Percentiles rank a stretch among this genome's conserved stretches.
phyloP scores from a whole-genome alignment of 2,329 filamentous ascomycete species.

The Pseudonectria foliicola region DNA sequence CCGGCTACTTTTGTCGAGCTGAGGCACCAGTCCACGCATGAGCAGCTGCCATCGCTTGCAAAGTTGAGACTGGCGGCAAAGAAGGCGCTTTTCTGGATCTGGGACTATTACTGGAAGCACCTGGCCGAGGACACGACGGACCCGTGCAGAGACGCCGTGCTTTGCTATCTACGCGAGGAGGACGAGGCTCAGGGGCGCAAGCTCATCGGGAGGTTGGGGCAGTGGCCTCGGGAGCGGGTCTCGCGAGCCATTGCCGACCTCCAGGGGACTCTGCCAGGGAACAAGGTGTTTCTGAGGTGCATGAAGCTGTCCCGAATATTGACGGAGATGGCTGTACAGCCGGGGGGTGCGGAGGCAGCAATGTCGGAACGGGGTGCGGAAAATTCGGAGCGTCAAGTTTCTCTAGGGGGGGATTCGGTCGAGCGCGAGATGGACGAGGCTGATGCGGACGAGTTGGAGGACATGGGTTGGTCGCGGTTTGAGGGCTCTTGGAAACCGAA shows the following conservation, averaged over 20 bases:
- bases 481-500: conserved; percentile 49
- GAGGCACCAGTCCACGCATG: conserved; percentile 83
- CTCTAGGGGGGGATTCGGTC: conserved; percentile 12
- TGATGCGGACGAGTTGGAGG: conserved; percentile 10
- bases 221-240: conserved; percentile 31
- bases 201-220: conserved; percentile 24
- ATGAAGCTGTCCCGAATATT: conserved; percentile 38
- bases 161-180: conserved; percentile 32
- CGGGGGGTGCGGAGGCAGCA: not conserved
- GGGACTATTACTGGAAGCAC: conserved; percentile 76
- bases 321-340: conserved; percentile 19
- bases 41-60: conserved; percentile 70
- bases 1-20: conserved; percentile 80
- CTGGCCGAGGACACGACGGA: conserved; percentile 27
- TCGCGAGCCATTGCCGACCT: conserved; percentile 33
- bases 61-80: conserved; percentile 63
- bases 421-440: conserved; percentile 8
- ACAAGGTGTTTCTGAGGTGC: conserved; percentile 36
- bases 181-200: conserved; percentile 20
- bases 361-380: conserved; percentile 6
- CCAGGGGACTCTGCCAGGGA: conserved; percentile 33
- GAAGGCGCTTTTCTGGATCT: conserved; percentile 76
- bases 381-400: not conserved
- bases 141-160: conserved; percentile 29
- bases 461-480: conserved; percentile 40